Evolutionary conservation across 257 asterid genomes (phyloP).

Genomic region (Salvia miltiorrhiza): DNA sequence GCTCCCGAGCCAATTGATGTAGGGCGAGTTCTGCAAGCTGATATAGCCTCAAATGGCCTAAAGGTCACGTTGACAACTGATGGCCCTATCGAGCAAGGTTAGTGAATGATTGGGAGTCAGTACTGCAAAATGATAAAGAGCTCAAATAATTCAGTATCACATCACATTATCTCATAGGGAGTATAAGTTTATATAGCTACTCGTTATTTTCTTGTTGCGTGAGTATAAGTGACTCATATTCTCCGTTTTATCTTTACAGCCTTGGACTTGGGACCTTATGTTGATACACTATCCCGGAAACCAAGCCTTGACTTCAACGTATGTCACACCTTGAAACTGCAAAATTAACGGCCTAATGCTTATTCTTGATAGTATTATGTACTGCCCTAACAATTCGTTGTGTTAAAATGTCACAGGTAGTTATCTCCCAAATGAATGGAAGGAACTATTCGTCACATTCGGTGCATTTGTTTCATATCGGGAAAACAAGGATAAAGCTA

Average conservation of each 20-base stretch:
- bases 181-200: neutral
- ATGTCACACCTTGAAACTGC: constrained; percentile 28
- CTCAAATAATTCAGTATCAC: neutral
- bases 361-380: neutral
- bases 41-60: constrained; percentile 54
- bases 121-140: neutral
- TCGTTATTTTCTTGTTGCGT: neutral
- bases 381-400: neutral
- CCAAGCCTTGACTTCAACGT: constrained; percentile 78
- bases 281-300: constrained; percentile 71
- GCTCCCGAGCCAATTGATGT: constrained; percentile 96
- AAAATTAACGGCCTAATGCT: neutral
- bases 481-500: constrained; percentile 87
- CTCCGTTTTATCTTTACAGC: constrained; percentile 26
- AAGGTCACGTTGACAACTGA: constrained; percentile 47
- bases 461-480: constrained; percentile 69
- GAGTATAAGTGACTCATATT: neutral
- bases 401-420: constrained; percentile 56
- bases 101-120: neutral
- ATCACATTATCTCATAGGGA: neutral
- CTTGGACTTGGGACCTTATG: constrained; percentile 55
- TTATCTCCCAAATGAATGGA: constrained; percentile 93
- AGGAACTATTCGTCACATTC: constrained; percentile 88
- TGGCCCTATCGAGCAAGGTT: constrained; percentile 79
- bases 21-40: constrained; percentile 79